Percentiles rank a stretch among this genome's conserved stretches.
Conservation (phyloP, 495 filamentous ascomycete species). For the Penicillium silybi region DNA sequence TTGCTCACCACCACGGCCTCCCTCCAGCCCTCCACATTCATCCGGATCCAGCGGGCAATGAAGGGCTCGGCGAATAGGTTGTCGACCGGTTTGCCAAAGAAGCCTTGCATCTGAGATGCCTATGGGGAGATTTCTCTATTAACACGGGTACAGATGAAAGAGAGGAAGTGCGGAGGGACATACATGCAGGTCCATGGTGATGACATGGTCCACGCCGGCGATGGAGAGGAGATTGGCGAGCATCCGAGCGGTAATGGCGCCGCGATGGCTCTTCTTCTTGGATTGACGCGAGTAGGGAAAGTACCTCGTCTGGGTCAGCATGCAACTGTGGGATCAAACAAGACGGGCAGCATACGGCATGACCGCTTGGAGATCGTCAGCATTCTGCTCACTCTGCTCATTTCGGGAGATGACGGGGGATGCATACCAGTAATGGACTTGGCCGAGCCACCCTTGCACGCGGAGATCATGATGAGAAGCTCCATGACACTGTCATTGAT, state of each 20-base stretch:
- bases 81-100: slow-evolving; percentile 97
- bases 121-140: slow-evolving; percentile 17
- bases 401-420: not conserved
- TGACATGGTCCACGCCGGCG: slow-evolving; percentile 93
- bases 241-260: slow-evolving; percentile 95
- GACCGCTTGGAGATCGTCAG: slow-evolving; percentile 62
- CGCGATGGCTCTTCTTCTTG: slow-evolving; percentile 97
- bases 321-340: slow-evolving; percentile 31
- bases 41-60: slow-evolving; percentile 91
- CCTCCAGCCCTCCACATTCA: slow-evolving; percentile 81
- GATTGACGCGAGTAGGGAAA: slow-evolving; percentile 98
- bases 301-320: slow-evolving; percentile 59
- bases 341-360: slow-evolving; percentile 62
- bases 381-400: not conserved
- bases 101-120: slow-evolving; percentile 97
- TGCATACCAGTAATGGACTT: slow-evolving; percentile 91
- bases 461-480: slow-evolving; percentile 96
- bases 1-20: slow-evolving; percentile 96
- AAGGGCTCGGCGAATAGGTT: slow-evolving; percentile 95
- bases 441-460: slow-evolving; percentile 95
- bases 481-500: slow-evolving; percentile 99
- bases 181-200: slow-evolving; percentile 92
- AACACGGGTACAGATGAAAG: slow-evolving; percentile 2
- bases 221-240: slow-evolving; percentile 89
- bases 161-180: slow-evolving; percentile 16